These are phyloP conservation scores for Gelatoporia subvermispora DNA, from an alignment of 768 basidiomycete species.

Conservation along the genomic window DNA sequence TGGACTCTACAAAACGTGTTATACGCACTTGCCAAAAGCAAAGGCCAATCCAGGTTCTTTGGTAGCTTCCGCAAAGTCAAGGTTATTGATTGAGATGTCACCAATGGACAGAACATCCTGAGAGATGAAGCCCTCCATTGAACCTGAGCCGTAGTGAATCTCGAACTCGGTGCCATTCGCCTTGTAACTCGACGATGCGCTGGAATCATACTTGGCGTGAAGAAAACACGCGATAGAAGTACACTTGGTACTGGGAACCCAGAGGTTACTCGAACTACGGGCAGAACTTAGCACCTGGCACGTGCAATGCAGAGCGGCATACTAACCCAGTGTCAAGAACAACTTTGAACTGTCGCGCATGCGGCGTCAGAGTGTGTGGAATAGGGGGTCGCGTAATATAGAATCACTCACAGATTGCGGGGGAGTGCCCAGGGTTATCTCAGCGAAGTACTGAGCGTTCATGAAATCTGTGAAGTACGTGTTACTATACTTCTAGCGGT, in stretches of 20 bases:
- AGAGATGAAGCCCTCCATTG: constrained; percentile 95
- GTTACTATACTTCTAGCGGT: not conserved
- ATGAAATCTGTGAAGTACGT: constrained; percentile 67
- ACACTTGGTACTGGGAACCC: constrained; percentile 83
- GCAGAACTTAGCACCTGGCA: constrained; percentile 2
- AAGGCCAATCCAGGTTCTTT: constrained; percentile 97
- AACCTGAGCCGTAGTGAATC: constrained; percentile 93
- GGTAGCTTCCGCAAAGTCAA: constrained; percentile 93
- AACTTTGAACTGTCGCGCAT: constrained; percentile 91
- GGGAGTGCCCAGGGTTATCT: constrained; percentile 79
- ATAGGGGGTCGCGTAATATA: not conserved
- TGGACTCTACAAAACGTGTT: not conserved
- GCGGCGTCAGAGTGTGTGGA: constrained; percentile 5
- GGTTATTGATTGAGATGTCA: constrained; percentile 66
- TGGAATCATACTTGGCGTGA: constrained; percentile 86
- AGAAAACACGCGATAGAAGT: constrained; percentile 92
- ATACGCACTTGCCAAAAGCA: constrained; percentile 85
- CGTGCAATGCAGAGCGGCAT: not conserved
- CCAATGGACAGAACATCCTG: constrained; percentile 77
- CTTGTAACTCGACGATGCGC: constrained; percentile 78
- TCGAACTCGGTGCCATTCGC: constrained; percentile 84
- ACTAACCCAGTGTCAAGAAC: constrained; percentile 85
- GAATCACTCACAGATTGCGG: constrained; percentile 61
- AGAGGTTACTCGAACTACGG: constrained; percentile 88
- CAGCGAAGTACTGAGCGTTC: constrained; percentile 96